A percentile compares a stretch with the other conserved stretches of the same genome.
Conservation (phyloP, 176 grass and related monocot genomes). For the bread wheat (Triticum aestivum) region IWGSC_CS_RefSeq_v2.1 NC_057813.1:30794865-30795364, state of each 20-base stretch:
- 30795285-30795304: conserved; percentile 20
- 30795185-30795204: conserved; percentile 97
- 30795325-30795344: conserved; percentile 98
- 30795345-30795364: conserved; percentile 84
- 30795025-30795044: conserved; percentile 12
- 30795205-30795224: conserved; percentile 87
- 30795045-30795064: background rate
- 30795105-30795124: conserved; percentile 78
- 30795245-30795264: conserved; percentile 3
- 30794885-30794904: too few species aligned
- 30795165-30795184: conserved; percentile 98
- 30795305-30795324: conserved; percentile 59
- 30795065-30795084: conserved; percentile 1
- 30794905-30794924: background rate
- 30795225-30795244: conserved; percentile 20
- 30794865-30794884: background rate
- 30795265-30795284: conserved; percentile 8
- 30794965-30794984: conserved; percentile 19
- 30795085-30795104: background rate
- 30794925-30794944: background rate
- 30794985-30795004: conserved; percentile 11
- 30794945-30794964: background rate
- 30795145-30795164: conserved; percentile 85
- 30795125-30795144: conserved; percentile 76
- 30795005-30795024: conserved; percentile 27